A percentile compares a stretch with the other conserved stretches of the same genome.
These are phyloP conservation scores for Taphrina wiesneri DNA, from an alignment of 1,139 yeast species.

Conservation along the genomic window DNA sequence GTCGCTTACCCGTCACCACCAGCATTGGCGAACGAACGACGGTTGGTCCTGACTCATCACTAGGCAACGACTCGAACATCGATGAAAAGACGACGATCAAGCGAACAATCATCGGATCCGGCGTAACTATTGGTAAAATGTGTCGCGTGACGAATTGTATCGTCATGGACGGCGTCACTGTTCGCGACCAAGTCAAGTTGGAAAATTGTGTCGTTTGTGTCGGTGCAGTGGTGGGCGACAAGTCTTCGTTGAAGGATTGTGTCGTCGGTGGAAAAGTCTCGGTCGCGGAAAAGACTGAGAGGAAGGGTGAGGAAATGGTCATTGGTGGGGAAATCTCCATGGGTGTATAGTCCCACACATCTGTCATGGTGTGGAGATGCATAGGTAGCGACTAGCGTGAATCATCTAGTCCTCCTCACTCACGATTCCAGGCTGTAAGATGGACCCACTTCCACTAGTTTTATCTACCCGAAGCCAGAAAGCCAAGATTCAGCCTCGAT, in stretches of 20 bases:
- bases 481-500: not conserved
- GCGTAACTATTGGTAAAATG: constrained; percentile 76
- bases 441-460: not conserved
- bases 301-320: constrained; percentile 20
- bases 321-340: constrained; percentile 26
- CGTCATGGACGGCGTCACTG: constrained; percentile 64
- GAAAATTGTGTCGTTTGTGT: constrained; percentile 89
- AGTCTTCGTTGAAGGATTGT: constrained; percentile 35
- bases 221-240: constrained; percentile 55
- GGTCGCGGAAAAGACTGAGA: constrained; percentile 33
- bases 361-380: not conserved
- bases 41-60: constrained; percentile 81
- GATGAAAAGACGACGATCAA: constrained; percentile 85
- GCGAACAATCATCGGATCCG: constrained; percentile 74
- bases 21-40: constrained; percentile 60
- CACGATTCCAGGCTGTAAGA: too few relatives aligned
- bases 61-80: constrained; percentile 60
- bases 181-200: constrained; percentile 66
- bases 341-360: not conserved
- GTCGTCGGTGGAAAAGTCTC: constrained; percentile 36
- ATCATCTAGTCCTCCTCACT: not conserved
- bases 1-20: constrained; percentile 17
- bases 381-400: not conserved
- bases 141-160: constrained; percentile 88
- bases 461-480: constrained; percentile 6